Conservation (phyloP, 2,329 filamentous ascomycete genomes). For the Atkinsonella texensis region DNA sequence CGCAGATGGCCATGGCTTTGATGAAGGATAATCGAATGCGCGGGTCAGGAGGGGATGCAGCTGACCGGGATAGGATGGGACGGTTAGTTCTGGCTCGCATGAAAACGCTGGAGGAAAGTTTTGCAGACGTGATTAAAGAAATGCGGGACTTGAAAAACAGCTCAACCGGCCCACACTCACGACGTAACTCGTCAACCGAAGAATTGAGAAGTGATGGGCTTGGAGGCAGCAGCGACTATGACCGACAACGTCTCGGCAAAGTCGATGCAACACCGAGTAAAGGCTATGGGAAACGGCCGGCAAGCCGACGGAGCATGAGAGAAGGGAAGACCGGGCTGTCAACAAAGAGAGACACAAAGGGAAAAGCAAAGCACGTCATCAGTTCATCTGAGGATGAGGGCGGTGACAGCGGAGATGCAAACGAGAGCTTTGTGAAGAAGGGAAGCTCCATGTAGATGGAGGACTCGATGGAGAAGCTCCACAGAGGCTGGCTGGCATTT, state of each 20-base stretch:
- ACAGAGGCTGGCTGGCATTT: not conserved
- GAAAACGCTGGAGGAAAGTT: constrained; percentile 86
- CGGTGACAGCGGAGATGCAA: constrained; percentile 19
- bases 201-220: constrained; percentile 16
- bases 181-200: constrained; percentile 39
- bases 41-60: constrained; percentile 25
- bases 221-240: constrained; percentile 24
- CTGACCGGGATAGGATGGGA: constrained; percentile 56
- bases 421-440: constrained; percentile 16
- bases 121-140: constrained; percentile 74
- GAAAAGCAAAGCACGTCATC: constrained; percentile 36
- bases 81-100: constrained; percentile 77
- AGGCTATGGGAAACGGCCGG: constrained; percentile 18
- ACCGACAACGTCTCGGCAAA: constrained; percentile 16
- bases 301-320: constrained; percentile 30
- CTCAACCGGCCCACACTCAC: constrained; percentile 34
- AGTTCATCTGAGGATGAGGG: constrained; percentile 26
- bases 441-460: constrained; percentile 27
- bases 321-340: constrained; percentile 22
- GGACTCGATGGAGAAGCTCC: not conserved
- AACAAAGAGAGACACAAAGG: constrained; percentile 22
- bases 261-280: constrained; percentile 17
- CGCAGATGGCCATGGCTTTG: constrained; percentile 64
- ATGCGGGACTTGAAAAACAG: constrained; percentile 51
- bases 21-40: constrained; percentile 45